Evolutionary conservation across 140 eudicot genomes (phyloP).

Genomic region (Stevia rebaudiana): DNA sequence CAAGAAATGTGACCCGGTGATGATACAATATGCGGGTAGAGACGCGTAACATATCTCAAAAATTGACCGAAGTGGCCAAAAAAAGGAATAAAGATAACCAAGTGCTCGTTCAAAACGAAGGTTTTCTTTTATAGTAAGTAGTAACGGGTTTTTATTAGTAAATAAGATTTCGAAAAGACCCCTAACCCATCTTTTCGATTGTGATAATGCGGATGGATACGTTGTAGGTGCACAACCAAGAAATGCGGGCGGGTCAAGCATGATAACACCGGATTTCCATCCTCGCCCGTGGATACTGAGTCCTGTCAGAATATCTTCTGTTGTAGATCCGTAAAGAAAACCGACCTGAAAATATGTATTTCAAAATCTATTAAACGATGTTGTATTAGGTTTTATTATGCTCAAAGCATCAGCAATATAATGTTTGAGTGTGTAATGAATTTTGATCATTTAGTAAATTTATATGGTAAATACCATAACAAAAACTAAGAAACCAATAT

Average conservation of each 20-base stretch:
- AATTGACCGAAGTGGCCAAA: constrained; percentile 42
- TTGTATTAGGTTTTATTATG: background rate
- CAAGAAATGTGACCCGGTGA: constrained; percentile 39
- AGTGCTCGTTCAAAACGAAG: constrained; percentile 50
- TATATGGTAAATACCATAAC: too few species aligned
- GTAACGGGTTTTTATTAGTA: constrained; percentile 33
- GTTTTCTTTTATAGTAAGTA: constrained; percentile 28
- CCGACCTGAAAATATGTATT: constrained; percentile 38
- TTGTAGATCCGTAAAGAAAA: constrained; percentile 50
- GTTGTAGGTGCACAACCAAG: constrained; percentile 47
- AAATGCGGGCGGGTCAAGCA: constrained; percentile 32
- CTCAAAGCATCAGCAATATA: background rate
- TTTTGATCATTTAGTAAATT: too few species aligned
- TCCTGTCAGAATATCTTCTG: constrained; percentile 51
- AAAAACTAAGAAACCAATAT: too few species aligned
- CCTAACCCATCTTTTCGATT: constrained; percentile 50
- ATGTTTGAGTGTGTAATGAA: too few species aligned
- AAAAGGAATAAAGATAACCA: constrained; percentile 31
- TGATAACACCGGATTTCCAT: constrained; percentile 33
- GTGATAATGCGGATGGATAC: constrained; percentile 34
- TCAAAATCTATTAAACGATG: background rate
- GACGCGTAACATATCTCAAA: constrained; percentile 41
- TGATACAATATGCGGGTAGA: constrained; percentile 51
- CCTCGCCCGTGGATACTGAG: constrained; percentile 42
- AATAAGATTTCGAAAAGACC: constrained; percentile 48